Percentiles rank a stretch among this genome's conserved stretches.
Conservation (phyloP, 371 early-diverging fungal genomes). For the Fennellomyces sp. region DNA sequence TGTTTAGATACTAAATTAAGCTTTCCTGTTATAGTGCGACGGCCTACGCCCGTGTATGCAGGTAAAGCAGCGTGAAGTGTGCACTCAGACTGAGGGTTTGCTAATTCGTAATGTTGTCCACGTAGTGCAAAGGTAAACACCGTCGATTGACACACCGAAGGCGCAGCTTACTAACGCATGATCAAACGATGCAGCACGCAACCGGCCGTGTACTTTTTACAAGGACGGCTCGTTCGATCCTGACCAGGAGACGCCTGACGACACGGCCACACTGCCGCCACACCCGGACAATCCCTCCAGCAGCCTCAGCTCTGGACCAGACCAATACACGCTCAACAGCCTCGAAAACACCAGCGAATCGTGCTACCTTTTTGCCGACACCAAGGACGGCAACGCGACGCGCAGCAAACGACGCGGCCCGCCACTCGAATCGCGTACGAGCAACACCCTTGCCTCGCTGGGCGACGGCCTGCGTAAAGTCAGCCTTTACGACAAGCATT, state of each 20-base stretch:
- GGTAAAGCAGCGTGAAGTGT: slow-evolving; percentile 26
- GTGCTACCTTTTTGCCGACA: slow-evolving; percentile 17
- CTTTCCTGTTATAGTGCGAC: slow-evolving; percentile 38
- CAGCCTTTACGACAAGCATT: slow-evolving; percentile 10
- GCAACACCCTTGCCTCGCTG: slow-evolving; percentile 14
- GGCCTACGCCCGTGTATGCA: slow-evolving; percentile 59
- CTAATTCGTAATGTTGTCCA: not conserved
- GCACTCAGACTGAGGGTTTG: not conserved
- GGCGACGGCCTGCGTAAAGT: slow-evolving; percentile 22
- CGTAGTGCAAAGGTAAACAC: slow-evolving; percentile 22
- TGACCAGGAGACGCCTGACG: slow-evolving; percentile 6
- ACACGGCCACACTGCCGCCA: not conserved
- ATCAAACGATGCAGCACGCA: slow-evolving; percentile 21
- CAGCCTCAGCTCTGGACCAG: not conserved
- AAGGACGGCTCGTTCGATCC: slow-evolving; percentile 29
- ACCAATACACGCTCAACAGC: not conserved
- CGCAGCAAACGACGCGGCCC: slow-evolving; percentile 17
- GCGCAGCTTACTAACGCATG: not conserved
- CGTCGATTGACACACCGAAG: not conserved
- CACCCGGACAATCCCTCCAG: not conserved
- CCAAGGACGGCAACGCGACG: slow-evolving; percentile 9
- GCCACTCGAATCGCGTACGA: slow-evolving; percentile 18
- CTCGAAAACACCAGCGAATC: slow-evolving; percentile 2
- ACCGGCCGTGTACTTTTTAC: slow-evolving; percentile 30
- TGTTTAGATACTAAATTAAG: slow-evolving; percentile 8